These are phyloP conservation scores for Calonectria henricotiae DNA, from an alignment of 2,329 filamentous ascomycete species.

Conservation along the genomic window DNA sequence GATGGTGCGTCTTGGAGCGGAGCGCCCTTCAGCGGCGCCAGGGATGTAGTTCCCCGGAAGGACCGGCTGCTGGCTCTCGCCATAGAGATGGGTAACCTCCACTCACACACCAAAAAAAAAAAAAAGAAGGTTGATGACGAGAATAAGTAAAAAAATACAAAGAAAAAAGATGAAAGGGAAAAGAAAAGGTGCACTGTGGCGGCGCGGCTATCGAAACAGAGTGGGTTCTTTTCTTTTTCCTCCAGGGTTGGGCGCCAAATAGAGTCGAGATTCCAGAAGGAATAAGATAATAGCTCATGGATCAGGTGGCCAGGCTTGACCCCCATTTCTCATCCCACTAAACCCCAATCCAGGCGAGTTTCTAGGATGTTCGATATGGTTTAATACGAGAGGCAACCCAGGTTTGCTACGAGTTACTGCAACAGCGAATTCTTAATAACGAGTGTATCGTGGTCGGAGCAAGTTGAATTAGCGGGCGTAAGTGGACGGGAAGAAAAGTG, in stretches of 20 bases:
- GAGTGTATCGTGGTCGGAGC: background rate
- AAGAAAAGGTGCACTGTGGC: background rate
- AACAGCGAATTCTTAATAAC: background rate
- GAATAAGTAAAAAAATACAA: constrained; percentile 4
- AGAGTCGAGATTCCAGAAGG: constrained; percentile 11
- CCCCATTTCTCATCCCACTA: background rate
- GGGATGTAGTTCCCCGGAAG: constrained; percentile 33
- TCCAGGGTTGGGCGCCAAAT: constrained; percentile 2
- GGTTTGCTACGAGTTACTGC: constrained; percentile 4
- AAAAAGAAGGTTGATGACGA: constrained; percentile 10
- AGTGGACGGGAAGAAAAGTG: constrained; percentile 9
- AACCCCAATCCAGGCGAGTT: background rate
- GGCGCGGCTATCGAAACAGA: background rate
- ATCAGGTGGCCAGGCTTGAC: background rate
- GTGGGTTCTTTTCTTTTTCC: constrained; percentile 14
- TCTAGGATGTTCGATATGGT: constrained; percentile 5
- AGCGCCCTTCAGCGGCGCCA: constrained; percentile 29
- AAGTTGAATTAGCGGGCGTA: constrained; percentile 4
- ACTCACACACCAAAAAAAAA: background rate
- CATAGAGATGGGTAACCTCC: background rate
- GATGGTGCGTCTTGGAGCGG: constrained; percentile 10
- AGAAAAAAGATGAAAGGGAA: background rate
- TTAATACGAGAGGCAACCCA: background rate
- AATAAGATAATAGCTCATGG: constrained; percentile 8
- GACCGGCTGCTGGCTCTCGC: constrained; percentile 23